Base-by-base conservation (phyloP, 805 yeast genomes). In the Suhomyces sp. region DNA sequence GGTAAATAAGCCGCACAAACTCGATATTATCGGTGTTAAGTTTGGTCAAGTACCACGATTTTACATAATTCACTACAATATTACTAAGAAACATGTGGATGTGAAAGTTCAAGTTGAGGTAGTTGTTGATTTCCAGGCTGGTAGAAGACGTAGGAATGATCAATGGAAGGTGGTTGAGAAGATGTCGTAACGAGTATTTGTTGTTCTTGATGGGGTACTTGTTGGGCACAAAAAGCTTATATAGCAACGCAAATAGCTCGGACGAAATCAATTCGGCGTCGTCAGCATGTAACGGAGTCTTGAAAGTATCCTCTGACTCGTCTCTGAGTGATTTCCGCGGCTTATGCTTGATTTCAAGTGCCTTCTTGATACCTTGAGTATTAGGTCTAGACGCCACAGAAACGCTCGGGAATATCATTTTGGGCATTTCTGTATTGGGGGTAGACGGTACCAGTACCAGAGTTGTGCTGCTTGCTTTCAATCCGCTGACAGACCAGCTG, bases 61-160 rank as follows among this genome's bases (percentile, higher is more conserved):
- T 48, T 40, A 58, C 52, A 44, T 46, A 58, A 19, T 52, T 57
- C 31, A 50, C 52, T 44, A 57, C 43, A 9, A 73, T 65, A 2
- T 66, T 57, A 33, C 71, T 64, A n/a, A 73, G 53, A 49, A 75
- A 69, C 50, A 73, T 56, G 54, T 75, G 78, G 13, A 74, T 51
- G 48, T 71, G 68, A 46, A 72, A 62, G 47, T 72, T 72, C 41
- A 72, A 57, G 15, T 59, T 57, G 24, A 46, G 21, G 17, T 46
- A 46, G 43, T 31, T 46, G 20, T 52, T 37, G 19, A 45, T 43
- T 24, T 57, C 57, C 13, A 54, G 47, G 19, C 48, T 53, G 9
- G 57, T 48, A 4, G 57, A 47, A 19, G 44, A 47, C 31, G 50
- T 46, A 4, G 64, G 61, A 7, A 70, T 61, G 6, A 73, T 50